Evolutionary conservation across 108 stramenopile species (phyloP), one percentile per base, ranked within the genome.

Genomic region (Seminavis robusta): DNA sequence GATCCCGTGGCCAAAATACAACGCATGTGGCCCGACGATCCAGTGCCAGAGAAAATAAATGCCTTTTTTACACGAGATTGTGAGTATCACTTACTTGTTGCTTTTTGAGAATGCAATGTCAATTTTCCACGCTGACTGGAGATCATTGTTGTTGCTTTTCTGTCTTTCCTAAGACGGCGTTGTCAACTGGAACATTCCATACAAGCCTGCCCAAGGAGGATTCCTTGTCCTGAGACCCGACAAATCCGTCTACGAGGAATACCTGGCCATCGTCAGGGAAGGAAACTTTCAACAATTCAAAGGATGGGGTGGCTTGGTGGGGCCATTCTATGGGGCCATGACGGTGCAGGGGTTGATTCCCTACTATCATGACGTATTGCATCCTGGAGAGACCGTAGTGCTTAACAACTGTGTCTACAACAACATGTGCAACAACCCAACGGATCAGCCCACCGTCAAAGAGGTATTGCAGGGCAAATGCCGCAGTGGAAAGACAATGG

Each of bases 341-440:
- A 86, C 90, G 11, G 78, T 94, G 54, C 94, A 95, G 63, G 95
- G 96, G 0, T 59, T 97, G 24, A 52, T 95, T 52, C 73, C 94
- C 6, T 96, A 89, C 67, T 98, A 82, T 58, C 96, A 90, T 53
- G 65, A 79, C 48, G 30, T 59, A 31, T 33, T 71, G 15, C 73
- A 82, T 40, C 81, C 80, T 2, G 73, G 74, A 13, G 61, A 71
- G 23, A 72, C 73, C 3, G 79, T 86, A 5, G 89, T 86, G 58
- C 61, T 90, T 59, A 88, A 86, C 71, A 79, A 90, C 46, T 97
- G 97, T 56, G 61, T 74, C 27, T 94, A 88, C 69, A 97, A 97
- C 70, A 74, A 81, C 57, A 95, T 97, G 94, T 76, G 61, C n/a
- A 92, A 95, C 47, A 73, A 82, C 43, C 94, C 79, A 61, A 62